Conservation (phyloP, 1,284 basidiomycete genomes). For the Pyrrhoderma lamaoense region DNA sequence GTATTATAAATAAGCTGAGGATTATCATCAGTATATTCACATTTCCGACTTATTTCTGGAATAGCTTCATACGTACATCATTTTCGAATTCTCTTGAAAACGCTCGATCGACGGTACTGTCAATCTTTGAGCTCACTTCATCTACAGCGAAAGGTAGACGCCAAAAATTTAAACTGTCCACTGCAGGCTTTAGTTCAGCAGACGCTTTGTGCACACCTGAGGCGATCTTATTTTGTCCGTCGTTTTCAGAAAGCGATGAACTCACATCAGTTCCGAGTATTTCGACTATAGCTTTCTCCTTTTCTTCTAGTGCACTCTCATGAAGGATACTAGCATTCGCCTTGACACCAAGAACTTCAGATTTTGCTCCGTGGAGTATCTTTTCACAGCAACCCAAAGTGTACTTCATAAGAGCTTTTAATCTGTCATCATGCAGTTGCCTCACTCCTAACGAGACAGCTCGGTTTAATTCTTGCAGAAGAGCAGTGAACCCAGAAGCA, state of each 20-base stretch:
- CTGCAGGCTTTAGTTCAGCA: slow-evolving; percentile 42
- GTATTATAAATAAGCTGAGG: slow-evolving; percentile 62
- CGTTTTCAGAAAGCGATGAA: slow-evolving; percentile 24
- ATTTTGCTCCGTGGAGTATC: background rate
- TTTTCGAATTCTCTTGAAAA: slow-evolving; percentile 51
- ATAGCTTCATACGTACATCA: slow-evolving; percentile 36
- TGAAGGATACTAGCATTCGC: slow-evolving; percentile 27
- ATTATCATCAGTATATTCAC: background rate
- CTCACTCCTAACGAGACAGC: slow-evolving; percentile 24
- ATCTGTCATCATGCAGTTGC: slow-evolving; percentile 15
- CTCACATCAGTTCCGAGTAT: slow-evolving; percentile 20
- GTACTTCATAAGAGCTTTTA: background rate
- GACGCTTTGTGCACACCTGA: slow-evolving; percentile 43
- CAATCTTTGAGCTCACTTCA: slow-evolving; percentile 57
- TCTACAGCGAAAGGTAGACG: slow-evolving; percentile 62
- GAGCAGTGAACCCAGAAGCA: slow-evolving; percentile 45
- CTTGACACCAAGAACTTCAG: slow-evolving; percentile 26
- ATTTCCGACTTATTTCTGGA: background rate
- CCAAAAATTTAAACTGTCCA: slow-evolving; percentile 61
- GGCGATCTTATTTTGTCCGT: slow-evolving; percentile 38
- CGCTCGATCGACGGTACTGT: slow-evolving; percentile 40
- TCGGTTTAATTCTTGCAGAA: slow-evolving; percentile 36
- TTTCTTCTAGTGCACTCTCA: slow-evolving; percentile 27
- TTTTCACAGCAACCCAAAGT: background rate
- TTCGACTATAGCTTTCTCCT: slow-evolving; percentile 10